These are phyloP conservation scores for Tephrocybe rancida DNA, from an alignment of 768 basidiomycete genomes.

Conservation along the genomic window DNA sequence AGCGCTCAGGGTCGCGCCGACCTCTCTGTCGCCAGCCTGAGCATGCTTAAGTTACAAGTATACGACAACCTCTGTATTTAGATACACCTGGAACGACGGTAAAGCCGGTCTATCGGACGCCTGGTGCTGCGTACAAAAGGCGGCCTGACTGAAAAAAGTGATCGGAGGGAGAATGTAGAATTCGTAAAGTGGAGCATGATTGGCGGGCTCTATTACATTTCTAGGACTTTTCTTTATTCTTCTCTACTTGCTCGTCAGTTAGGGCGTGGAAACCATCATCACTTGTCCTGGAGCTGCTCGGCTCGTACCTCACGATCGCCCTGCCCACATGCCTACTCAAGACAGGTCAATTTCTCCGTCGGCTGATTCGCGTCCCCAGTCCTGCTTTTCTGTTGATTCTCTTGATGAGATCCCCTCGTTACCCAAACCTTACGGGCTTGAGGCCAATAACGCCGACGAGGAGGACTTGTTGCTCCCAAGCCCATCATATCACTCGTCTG, in stretches of 20 bases:
- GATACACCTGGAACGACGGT: background rate
- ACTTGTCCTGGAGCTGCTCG: background rate
- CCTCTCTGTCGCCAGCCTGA: too few relatives aligned
- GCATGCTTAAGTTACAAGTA: background rate
- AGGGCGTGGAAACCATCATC: constrained; percentile 12
- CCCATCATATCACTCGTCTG: constrained; percentile 26
- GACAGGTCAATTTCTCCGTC: background rate
- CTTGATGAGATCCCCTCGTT: constrained; percentile 32
- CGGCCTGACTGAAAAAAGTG: background rate
- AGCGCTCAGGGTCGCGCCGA: background rate
- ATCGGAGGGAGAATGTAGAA: constrained; percentile 6
- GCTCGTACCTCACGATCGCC: background rate
- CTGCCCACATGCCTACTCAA: constrained; percentile 4
- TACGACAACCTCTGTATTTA: background rate
- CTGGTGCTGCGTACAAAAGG: too few relatives aligned
- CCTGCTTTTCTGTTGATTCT: constrained; percentile 6
- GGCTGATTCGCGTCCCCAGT: background rate
- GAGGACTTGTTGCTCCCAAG: constrained; percentile 23
- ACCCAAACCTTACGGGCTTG: constrained; percentile 38
- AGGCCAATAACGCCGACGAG: constrained; percentile 31
- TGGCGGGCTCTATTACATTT: background rate
- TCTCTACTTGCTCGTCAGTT: background rate
- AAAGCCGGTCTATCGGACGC: too few relatives aligned
- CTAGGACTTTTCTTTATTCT: background rate
- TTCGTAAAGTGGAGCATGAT: background rate